These are phyloP conservation scores for Solanum hybrid DNA, from an alignment of 305 asterid genomes.

Conservation along the genomic window DNA sequence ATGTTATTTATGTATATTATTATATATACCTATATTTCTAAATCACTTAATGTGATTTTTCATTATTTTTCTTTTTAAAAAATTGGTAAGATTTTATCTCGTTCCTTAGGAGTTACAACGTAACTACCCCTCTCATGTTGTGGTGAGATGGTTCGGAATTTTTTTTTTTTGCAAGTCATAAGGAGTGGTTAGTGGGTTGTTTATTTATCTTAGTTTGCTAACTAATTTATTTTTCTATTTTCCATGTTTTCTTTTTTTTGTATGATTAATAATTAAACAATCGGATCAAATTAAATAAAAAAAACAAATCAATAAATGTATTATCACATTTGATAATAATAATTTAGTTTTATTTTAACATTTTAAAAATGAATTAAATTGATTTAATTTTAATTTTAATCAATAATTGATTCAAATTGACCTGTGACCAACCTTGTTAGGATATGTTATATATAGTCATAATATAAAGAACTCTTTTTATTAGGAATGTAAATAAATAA, in stretches of 20 bases:
- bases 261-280: background rate
- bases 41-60: background rate
- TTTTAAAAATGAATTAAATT: background rate
- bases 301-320: background rate
- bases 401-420: background rate
- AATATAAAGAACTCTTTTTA: no score
- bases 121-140: background rate
- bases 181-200: background rate
- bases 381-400: background rate
- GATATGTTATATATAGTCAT: no score
- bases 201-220: background rate
- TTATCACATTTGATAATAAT: background rate
- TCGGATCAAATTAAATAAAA: background rate
- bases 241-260: background rate
- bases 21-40: background rate
- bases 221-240: background rate
- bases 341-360: no score
- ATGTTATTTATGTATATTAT: background rate
- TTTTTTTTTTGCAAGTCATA: background rate
- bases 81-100: background rate
- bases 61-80: background rate
- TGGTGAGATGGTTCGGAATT: background rate
- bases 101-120: background rate
- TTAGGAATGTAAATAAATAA: no score
- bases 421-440: background rate